A percentile compares a stretch with the other conserved stretches of the same genome.
These are phyloP conservation scores for Beauveria bassiana DNA, from an alignment of 2,329 filamentous ascomycete genomes.

Conservation along the genomic window DNA sequence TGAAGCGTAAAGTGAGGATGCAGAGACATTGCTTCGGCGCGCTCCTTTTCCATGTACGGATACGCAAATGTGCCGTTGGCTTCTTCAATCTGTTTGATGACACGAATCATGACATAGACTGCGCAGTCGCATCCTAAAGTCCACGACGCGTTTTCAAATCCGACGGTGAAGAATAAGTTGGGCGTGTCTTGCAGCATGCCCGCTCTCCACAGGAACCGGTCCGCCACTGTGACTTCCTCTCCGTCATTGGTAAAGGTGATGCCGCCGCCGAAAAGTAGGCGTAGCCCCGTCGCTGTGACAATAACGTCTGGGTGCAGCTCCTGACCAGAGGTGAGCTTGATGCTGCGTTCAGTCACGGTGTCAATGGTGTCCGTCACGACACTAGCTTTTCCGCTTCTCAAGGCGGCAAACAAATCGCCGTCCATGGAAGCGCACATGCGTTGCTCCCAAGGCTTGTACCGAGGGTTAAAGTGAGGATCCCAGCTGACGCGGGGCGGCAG, in stretches of 20 bases:
- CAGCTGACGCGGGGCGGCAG: conserved; percentile 39
- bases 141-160: conserved; percentile 55
- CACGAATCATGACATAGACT: conserved; percentile 33
- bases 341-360: conserved; percentile 32
- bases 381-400: conserved; percentile 29
- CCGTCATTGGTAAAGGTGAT: conserved; percentile 19
- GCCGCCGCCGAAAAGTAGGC: conserved; percentile 45
- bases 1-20: no score
- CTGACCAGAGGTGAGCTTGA: conserved; percentile 36
- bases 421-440: conserved; percentile 52
- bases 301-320: conserved; percentile 51
- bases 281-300: conserved; percentile 57
- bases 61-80: no score
- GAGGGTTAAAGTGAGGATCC: conserved; percentile 35
- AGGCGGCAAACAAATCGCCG: conserved; percentile 36
- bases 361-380: conserved; percentile 40
- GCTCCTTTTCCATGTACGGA: no score
- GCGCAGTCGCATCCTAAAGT: conserved; percentile 53
- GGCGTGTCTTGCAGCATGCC: conserved; percentile 56
- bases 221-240: neutral
- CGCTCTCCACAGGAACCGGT: conserved; percentile 41
- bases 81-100: no score
- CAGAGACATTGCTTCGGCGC: no score
- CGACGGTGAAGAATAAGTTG: conserved; percentile 50
- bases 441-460: conserved; percentile 57